A percentile compares a stretch with the other conserved stretches of the same genome.
Conservation (phyloP, 2,329 filamentous ascomycete genomes). For the Seiridium cupressi region DNA sequence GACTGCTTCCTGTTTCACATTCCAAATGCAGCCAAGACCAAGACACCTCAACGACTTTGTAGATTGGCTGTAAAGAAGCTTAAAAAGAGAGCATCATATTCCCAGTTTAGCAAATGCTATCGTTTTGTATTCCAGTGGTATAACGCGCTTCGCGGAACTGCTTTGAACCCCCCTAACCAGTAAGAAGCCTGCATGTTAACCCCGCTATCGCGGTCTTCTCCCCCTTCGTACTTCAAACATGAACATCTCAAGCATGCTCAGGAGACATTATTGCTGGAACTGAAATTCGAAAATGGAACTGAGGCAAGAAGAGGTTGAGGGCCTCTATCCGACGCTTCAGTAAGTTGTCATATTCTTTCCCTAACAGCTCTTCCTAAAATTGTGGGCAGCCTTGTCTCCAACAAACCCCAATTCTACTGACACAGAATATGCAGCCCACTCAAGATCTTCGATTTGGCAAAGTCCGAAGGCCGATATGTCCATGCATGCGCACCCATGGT, state of each 20-base stretch:
- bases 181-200: background rate
- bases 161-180: background rate
- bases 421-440: slow-evolving; percentile 43
- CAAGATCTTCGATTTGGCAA: slow-evolving; percentile 57
- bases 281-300: background rate
- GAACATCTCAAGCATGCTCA: too few species aligned
- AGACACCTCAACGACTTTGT: too few species aligned
- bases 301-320: background rate
- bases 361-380: background rate
- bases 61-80: too few species aligned
- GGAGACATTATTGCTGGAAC: background rate
- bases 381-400: background rate
- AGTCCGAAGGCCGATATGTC: slow-evolving; percentile 49
- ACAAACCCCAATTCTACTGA: background rate
- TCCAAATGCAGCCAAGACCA: too few species aligned
- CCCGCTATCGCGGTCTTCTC: background rate
- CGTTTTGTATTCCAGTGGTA: background rate
- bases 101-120: too few species aligned
- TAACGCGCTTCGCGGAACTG: background rate
- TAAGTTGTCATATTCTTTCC: background rate
- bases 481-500: slow-evolving; percentile 68
- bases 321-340: slow-evolving; percentile 7
- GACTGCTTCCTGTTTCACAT: too few species aligned
- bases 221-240: background rate
- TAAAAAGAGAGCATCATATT: too few species aligned